Base-by-base conservation (phyloP, 140 eudicot species). In the Anethum foeniculum region DNA sequence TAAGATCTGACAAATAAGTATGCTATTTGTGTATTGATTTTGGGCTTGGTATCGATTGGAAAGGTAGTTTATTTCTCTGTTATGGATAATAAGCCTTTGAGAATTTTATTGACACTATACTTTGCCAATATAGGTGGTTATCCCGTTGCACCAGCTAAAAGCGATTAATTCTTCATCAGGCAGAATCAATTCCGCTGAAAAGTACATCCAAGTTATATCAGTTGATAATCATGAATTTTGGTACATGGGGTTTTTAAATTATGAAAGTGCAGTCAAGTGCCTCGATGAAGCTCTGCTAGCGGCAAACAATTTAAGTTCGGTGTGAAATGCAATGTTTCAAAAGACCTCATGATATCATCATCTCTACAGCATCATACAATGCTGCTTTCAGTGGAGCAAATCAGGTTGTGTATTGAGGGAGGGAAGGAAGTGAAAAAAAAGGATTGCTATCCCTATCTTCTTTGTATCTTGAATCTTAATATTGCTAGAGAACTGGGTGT, bases 201-300 rank as follows among this genome's bases (percentile, higher is more conserved):
- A 94, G 79, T 94, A 94, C 79, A 86, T 94, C 41, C 97, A 94
- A 83, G 87, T 92, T 49, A 89, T 91, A 80, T 94, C 98, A 0
- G 84, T 94, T 39, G 98, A 94, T 60, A 87, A 88, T 67, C 98
- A 91, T 86, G 98, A 94, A 62, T 94, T 94, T 83, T 94, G 98
- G 98, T 92, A 80, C 80, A 90, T 94, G 98, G 96, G 98, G 6
- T 94, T 94, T 81, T 77, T 94, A 38, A 87, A 90, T 77, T 92
- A 94, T 36, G 87, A 82, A 16, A 88, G 91, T 43, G 98, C 98
- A 12, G 96, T 94, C 49, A 73, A 85, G 80, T 86, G 88, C 84
- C 86, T 94, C 36, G 87, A 88, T 77, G 91, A 86, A 47, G 92
- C 90, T 75, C 78, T 88, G 36, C 83, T 82, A 81, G 85, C 43